These are phyloP conservation scores for Botryotinia globosa DNA, from an alignment of 2,329 filamentous ascomycete species.

Conservation along the genomic window DNA sequence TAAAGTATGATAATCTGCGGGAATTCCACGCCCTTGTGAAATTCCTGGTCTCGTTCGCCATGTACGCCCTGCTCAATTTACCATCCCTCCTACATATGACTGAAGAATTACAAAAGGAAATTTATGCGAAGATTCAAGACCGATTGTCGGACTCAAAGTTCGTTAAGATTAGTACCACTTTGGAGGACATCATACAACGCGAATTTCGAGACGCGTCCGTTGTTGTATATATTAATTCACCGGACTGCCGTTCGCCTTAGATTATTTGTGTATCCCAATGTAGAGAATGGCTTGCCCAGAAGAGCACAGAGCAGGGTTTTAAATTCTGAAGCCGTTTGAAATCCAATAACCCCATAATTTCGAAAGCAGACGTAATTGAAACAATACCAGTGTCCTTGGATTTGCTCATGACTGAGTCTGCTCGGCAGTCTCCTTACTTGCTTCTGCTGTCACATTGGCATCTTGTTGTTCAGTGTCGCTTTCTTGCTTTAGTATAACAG, in stretches of 20 bases:
- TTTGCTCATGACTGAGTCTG: slow-evolving; percentile 16
- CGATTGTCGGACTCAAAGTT: not conserved
- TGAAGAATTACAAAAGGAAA: slow-evolving; percentile 8
- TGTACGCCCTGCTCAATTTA: slow-evolving; percentile 27
- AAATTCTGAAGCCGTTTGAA: not conserved
- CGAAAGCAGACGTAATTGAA: not conserved
- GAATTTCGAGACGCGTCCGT: not conserved
- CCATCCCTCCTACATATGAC: slow-evolving; percentile 11
- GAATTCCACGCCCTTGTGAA: not conserved
- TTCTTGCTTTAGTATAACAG: slow-evolving; percentile 38
- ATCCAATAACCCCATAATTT: slow-evolving; percentile 14
- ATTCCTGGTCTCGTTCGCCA: slow-evolving; percentile 18
- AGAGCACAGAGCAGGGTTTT: not conserved
- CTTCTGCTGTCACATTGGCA: slow-evolving; percentile 35
- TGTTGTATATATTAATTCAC: not conserved
- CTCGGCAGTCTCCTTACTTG: slow-evolving; percentile 20
- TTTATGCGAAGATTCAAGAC: not conserved
- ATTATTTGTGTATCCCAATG: not conserved
- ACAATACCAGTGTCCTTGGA: not conserved
- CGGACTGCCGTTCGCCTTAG: not conserved
- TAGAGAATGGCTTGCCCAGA: no score
- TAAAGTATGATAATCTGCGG: not conserved
- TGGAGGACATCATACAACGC: not conserved
- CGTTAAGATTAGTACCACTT: not conserved
- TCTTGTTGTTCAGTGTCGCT: slow-evolving; percentile 32